These are phyloP conservation scores for Aegilops speltoides DNA, from an alignment of 176 grass and related monocot species.

Conservation along the genomic window DNA sequence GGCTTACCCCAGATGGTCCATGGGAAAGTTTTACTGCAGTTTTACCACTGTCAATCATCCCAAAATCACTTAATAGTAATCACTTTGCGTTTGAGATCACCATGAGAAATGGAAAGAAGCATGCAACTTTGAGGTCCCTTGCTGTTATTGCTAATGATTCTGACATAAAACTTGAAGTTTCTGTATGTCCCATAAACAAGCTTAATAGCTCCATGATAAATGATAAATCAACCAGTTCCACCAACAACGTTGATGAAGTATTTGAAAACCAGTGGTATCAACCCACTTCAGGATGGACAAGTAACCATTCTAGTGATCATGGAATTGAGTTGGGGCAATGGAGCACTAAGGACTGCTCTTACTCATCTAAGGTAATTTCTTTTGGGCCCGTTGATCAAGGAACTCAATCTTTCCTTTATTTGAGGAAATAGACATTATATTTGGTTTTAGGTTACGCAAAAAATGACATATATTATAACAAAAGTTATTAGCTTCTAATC, in stretches of 20 bases:
- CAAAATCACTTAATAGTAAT: conserved; percentile 74
- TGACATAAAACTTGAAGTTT: conserved; percentile 85
- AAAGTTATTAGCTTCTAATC: conserved; percentile 34
- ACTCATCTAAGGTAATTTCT: conserved; percentile 79
- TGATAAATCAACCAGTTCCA: conserved; percentile 38
- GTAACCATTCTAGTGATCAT: conserved; percentile 38
- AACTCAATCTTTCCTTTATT: conserved; percentile 1
- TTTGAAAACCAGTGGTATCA: conserved; percentile 95
- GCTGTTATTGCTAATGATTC: conserved; percentile 76
- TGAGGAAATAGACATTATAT: conserved; percentile 10
- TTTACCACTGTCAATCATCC: conserved; percentile 73
- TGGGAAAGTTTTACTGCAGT: conserved; percentile 87
- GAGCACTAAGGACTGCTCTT: conserved; percentile 81
- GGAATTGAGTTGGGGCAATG: conserved; percentile 68
- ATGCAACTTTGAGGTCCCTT: conserved; percentile 84
- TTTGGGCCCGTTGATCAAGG: background rate
- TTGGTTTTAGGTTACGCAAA: conserved; percentile 3
- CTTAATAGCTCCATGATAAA: conserved; percentile 37
- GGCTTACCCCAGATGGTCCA: conserved; percentile 78
- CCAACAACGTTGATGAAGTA: conserved; percentile 63
- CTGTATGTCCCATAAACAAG: conserved; percentile 62
- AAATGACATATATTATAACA: background rate
- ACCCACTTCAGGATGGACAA: conserved; percentile 82
- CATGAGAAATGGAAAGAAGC: conserved; percentile 81
- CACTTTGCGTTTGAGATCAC: conserved; percentile 86